phyloP scores from a whole-genome alignment of 1,139 yeast species.

The Sugiyamaella novakii region DNA sequence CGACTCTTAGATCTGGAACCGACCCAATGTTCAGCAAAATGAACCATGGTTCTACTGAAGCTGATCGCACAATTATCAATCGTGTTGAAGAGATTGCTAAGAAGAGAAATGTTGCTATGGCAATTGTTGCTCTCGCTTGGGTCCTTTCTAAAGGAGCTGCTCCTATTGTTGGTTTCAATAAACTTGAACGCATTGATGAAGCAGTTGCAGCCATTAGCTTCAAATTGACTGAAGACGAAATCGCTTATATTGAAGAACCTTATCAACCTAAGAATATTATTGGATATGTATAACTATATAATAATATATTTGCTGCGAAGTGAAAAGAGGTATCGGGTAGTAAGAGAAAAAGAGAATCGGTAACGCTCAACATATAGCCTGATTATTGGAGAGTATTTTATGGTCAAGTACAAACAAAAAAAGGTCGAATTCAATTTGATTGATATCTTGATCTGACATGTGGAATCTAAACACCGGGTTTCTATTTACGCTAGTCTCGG shows the following conservation, averaged over 20 bases:
- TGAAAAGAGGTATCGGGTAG: too few species aligned
- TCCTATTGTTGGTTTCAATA: conserved; percentile 60
- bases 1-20: conserved; percentile 12
- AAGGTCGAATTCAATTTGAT: too few species aligned
- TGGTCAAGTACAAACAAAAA: too few species aligned
- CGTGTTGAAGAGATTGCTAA: conserved; percentile 57
- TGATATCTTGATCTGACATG: too few species aligned
- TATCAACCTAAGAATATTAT: conserved; percentile 34
- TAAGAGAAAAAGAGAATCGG: too few species aligned
- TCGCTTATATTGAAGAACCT: conserved; percentile 53
- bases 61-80: conserved; percentile 43
- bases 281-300: background rate
- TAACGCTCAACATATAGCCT: too few species aligned
- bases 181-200: conserved; percentile 55
- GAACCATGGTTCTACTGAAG: conserved; percentile 7
- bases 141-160: conserved; percentile 51
- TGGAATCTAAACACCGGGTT: too few species aligned
- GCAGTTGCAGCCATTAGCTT: conserved; percentile 50
- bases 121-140: conserved; percentile 60
- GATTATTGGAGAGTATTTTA: too few species aligned
- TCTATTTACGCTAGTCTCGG: too few species aligned
- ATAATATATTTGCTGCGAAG: too few species aligned
- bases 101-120: conserved; percentile 52
- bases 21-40: conserved; percentile 13
- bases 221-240: conserved; percentile 51